These are phyloP conservation scores for Entophlyctis helioformis DNA, from an alignment of 192 early-diverging fungal species.

Conservation along the genomic window DNA sequence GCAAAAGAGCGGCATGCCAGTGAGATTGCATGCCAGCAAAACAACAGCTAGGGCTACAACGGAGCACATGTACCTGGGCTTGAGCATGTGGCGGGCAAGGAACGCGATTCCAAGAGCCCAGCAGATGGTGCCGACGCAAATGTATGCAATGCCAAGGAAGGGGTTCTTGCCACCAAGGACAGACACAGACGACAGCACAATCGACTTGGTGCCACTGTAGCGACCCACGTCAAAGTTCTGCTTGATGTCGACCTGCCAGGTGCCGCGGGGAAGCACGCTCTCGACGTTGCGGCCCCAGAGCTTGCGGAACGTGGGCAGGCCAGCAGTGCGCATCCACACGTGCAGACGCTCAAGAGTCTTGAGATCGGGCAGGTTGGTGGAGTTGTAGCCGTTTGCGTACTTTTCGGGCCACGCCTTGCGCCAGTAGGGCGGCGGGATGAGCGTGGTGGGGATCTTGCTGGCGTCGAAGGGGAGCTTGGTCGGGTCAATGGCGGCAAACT, in stretches of 20 bases:
- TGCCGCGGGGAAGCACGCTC: constrained; percentile 47
- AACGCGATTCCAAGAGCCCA: constrained; percentile 81
- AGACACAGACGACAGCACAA: constrained; percentile 89
- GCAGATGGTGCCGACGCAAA: constrained; percentile 85
- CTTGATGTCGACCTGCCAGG: constrained; percentile 58
- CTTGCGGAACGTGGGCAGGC: constrained; percentile 93
- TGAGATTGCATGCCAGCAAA: too few relatives aligned
- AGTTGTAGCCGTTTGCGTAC: constrained; percentile 37
- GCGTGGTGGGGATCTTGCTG: constrained; percentile 26
- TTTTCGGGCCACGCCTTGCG: constrained; percentile 28
- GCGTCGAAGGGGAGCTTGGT: too few relatives aligned
- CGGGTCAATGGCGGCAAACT: constrained; percentile 36
- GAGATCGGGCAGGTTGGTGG: constrained; percentile 49
- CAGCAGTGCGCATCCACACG: constrained; percentile 98
- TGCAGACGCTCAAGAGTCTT: constrained; percentile 69
- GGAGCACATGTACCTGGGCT: constrained; percentile 46
- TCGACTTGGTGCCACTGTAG: constrained; percentile 90
- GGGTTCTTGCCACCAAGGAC: constrained; percentile 95
- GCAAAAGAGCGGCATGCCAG: too few relatives aligned
- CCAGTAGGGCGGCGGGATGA: constrained; percentile 88
- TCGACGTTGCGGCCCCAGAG: constrained; percentile 71
- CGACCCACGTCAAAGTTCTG: constrained; percentile 71
- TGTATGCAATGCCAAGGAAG: constrained; percentile 90
- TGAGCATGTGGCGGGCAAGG: constrained; percentile 80
- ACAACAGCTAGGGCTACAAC: too few relatives aligned